A percentile compares a stretch with the other conserved stretches of the same genome.
phyloP scores from a whole-genome alignment of 1,284 basidiomycete species.

The Kwoniella shivajii region DNA sequence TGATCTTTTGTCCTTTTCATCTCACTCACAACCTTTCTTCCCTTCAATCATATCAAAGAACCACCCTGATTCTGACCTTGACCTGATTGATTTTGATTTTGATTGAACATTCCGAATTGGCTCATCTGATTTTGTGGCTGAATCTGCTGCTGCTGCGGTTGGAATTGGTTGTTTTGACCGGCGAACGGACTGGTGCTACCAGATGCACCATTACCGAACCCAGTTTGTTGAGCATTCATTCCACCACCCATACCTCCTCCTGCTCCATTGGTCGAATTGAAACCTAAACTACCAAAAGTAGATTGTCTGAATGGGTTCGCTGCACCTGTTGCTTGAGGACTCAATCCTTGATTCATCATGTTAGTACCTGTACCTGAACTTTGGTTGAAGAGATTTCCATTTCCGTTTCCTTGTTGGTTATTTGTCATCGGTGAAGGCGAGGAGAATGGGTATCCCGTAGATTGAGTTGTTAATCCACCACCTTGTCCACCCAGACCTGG shows the following conservation, averaged over 20 bases:
- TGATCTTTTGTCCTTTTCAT: too few relatives aligned
- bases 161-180: constrained; percentile 29
- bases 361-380: too few relatives aligned
- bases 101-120: constrained; percentile 24
- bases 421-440: neutral
- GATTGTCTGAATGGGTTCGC: constrained; percentile 47
- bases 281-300: constrained; percentile 4
- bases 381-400: too few relatives aligned
- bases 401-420: neutral
- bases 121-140: neutral
- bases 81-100: constrained; percentile 8
- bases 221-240: constrained; percentile 8
- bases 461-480: constrained; percentile 19
- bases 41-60: constrained; percentile 13
- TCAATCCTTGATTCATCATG: constrained; percentile 11
- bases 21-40: too few relatives aligned
- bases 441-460: constrained; percentile 28
- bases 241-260: neutral
- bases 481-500: neutral
- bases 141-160: constrained; percentile 4
- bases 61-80: constrained; percentile 11
- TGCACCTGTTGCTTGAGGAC: constrained; percentile 57
- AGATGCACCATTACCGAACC: constrained; percentile 29
- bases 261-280: neutral
- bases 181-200: constrained; percentile 36